These are phyloP conservation scores for Botryotinia narcissicola DNA, from an alignment of 2,329 filamentous ascomycete genomes.

Conservation along the genomic window DNA sequence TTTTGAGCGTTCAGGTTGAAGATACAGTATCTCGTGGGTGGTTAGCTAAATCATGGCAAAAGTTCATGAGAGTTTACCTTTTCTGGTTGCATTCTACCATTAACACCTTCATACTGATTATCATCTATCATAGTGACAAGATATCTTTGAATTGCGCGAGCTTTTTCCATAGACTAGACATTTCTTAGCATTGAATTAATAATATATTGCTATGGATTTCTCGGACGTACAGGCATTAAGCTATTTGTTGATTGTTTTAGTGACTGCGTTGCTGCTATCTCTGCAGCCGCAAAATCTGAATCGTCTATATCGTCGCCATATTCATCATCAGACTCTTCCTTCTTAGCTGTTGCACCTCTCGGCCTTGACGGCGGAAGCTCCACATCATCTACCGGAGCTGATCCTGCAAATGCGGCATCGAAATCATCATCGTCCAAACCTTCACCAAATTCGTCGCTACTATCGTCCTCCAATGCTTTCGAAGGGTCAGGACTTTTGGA, in stretches of 20 bases:
- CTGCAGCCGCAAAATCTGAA: conserved; percentile 74
- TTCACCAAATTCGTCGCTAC: conserved; percentile 39
- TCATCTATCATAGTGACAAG: conserved; percentile 72
- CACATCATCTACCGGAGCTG: conserved; percentile 40
- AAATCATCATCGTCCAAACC: conserved; percentile 53
- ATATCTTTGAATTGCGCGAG: conserved; percentile 81
- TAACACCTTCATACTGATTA: conserved; percentile 63
- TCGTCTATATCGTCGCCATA: conserved; percentile 64
- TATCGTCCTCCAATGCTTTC: conserved; percentile 15
- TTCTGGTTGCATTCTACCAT: conserved; percentile 60
- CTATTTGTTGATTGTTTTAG: conserved; percentile 38
- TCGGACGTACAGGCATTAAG: conserved; percentile 54
- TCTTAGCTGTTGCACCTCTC: conserved; percentile 26
- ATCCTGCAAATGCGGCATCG: conserved; percentile 22
- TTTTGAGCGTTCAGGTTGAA: conserved; percentile 73
- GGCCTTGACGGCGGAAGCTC: conserved; percentile 19
- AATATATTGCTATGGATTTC: conserved; percentile 34
- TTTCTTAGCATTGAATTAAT: conserved; percentile 56
- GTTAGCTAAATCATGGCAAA: conserved; percentile 18
- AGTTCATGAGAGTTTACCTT: conserved; percentile 56
- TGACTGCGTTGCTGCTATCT: conserved; percentile 71
- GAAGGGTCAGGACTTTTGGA: background rate
- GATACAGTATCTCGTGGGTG: conserved; percentile 66
- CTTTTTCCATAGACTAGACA: conserved; percentile 64
- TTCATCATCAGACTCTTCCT: conserved; percentile 64